Percentiles rank a stretch among this genome's conserved stretches.
Evolutionary conservation across 2,329 filamentous ascomycete species (phyloP).

Genomic region (Lithohypha guttulata): DNA sequence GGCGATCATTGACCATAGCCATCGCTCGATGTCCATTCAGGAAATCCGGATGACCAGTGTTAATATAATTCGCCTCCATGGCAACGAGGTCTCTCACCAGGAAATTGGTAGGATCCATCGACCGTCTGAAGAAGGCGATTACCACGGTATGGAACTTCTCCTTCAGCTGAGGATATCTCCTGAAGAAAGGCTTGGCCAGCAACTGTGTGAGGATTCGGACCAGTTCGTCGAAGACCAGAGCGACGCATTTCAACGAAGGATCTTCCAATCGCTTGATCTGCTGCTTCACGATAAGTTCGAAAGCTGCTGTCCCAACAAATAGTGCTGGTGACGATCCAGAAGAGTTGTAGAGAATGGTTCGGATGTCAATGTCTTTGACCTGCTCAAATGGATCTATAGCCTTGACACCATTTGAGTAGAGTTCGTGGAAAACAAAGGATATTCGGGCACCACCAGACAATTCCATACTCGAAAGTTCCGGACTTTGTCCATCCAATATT

Average conservation of each 20-base stretch:
- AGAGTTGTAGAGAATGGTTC: slow-evolving; percentile 95
- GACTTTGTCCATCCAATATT: slow-evolving; percentile 91
- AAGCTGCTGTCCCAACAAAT: slow-evolving; percentile 96
- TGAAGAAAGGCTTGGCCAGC: slow-evolving; percentile 77
- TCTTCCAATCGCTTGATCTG: slow-evolving; percentile 96
- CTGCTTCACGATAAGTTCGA: slow-evolving; percentile 96
- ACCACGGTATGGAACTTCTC: slow-evolving; percentile 94
- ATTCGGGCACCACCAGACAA: slow-evolving; percentile 95
- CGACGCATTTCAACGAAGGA: slow-evolving; percentile 93
- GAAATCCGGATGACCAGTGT: slow-evolving; percentile 98
- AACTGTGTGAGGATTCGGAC: slow-evolving; percentile 90
- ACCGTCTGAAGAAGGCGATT: slow-evolving; percentile 92
- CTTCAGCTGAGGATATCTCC: slow-evolving; percentile 86
- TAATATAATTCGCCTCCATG: slow-evolving; percentile 97
- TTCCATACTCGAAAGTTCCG: slow-evolving; percentile 86
- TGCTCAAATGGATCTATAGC: slow-evolving; percentile 94
- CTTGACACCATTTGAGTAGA: slow-evolving; percentile 96
- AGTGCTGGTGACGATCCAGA: slow-evolving; percentile 95
- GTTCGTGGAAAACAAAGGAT: slow-evolving; percentile 97
- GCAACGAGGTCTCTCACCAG: slow-evolving; percentile 81
- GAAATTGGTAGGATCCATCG: slow-evolving; percentile 97
- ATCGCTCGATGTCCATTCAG: slow-evolving; percentile 93
- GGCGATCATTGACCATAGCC: slow-evolving; percentile 92
- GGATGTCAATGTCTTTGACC: slow-evolving; percentile 95
- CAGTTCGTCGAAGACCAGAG: slow-evolving; percentile 91